Base-by-base conservation (phyloP, 2,329 filamentous ascomycete species). In the Beauveria rudraprayagi region DNA sequence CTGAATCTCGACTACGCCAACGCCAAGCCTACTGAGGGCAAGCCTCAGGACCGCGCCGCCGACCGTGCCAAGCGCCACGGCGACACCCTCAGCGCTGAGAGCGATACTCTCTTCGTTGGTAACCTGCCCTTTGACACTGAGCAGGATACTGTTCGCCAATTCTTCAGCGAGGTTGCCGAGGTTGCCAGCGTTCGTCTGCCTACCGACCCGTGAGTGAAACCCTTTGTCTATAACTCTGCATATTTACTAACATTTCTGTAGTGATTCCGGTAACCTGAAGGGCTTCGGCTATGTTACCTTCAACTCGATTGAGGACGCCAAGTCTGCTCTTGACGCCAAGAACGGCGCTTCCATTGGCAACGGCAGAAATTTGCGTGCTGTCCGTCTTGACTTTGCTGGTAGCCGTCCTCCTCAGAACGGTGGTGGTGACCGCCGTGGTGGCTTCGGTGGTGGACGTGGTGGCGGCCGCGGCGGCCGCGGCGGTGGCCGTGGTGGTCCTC, bases 251-350 rank as follows among this genome's bases (percentile, higher is more conserved):
- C 64, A 41, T 2, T 30, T 5, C 28, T 11, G 40, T 28, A 87
- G 86, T 73, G 91, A 96, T 64, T 86, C 86, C 64, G 92, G 91
- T 66, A 84, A 86, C 68, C 87, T 88, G 72, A 96, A 96, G 87
- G 92, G 92, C 62, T 96, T 95, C 75, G 92, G 91, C 60, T 97
- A 97, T 73, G 88, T 96, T 65, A 87, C 88, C 71, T 96, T 93
- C 81, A 78, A 79, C 68, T 89, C 88, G 19, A 75, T 94, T 64
- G 91, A 96, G 30, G 92, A 96, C 69, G 91, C 92, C 69, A 90
- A 88, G 77, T 77, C 80, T 68, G 92, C 87, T 26, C 85, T 91
- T 68, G 81, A 88, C 68, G 78, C 80, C 61, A 82, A 90, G 73
- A 87, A 90, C 68, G 91, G 91, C 66, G 79, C 80, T 61, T 75